These are phyloP conservation scores for Omphalotus guepiniiformis DNA, from an alignment of 768 basidiomycete species.

Conservation along the genomic window DNA sequence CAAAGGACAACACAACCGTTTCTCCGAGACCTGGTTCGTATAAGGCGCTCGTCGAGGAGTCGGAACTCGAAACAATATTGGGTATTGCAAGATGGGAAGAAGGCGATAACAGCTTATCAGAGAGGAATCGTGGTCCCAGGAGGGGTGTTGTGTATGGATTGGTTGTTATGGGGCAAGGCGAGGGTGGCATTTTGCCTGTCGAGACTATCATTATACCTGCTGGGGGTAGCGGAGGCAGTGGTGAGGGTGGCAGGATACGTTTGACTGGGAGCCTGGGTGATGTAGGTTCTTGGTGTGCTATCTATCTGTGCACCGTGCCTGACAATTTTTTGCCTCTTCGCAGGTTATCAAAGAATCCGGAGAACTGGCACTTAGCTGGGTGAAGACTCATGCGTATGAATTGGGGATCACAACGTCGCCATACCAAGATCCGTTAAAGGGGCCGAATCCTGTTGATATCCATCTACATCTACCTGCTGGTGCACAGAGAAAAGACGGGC, in stretches of 20 bases:
- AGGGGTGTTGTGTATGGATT: conserved; percentile 81
- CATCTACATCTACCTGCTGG: conserved; percentile 89
- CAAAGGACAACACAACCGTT: conserved; percentile 16
- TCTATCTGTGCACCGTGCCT: neutral
- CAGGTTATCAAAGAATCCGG: conserved; percentile 90
- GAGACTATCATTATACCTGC: conserved; percentile 73
- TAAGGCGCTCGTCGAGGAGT: conserved; percentile 52
- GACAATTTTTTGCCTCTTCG: neutral
- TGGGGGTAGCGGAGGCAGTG: conserved; percentile 41
- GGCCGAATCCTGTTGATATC: conserved; percentile 70
- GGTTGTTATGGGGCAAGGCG: conserved; percentile 85
- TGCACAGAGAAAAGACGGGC: conserved; percentile 91
- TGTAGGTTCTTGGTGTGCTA: conserved; percentile 28
- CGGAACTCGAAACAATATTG: conserved; percentile 79
- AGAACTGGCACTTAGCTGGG: conserved; percentile 89
- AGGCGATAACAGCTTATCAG: conserved; percentile 57
- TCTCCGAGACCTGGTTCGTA: conserved; percentile 37
- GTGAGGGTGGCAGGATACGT: conserved; percentile 61
- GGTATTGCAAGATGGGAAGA: conserved; percentile 74
- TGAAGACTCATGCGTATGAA: conserved; percentile 80
- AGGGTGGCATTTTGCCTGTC: conserved; percentile 80
- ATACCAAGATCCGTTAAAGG: conserved; percentile 70
- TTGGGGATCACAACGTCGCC: conserved; percentile 69
- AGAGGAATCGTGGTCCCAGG: conserved; percentile 54
- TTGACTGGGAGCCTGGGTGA: conserved; percentile 85